Evolutionary conservation across 2,329 filamentous ascomycete species (phyloP), one percentile per base, ranked within the genome.

Genomic region (Paracoccidioides brasiliensis): DNA sequence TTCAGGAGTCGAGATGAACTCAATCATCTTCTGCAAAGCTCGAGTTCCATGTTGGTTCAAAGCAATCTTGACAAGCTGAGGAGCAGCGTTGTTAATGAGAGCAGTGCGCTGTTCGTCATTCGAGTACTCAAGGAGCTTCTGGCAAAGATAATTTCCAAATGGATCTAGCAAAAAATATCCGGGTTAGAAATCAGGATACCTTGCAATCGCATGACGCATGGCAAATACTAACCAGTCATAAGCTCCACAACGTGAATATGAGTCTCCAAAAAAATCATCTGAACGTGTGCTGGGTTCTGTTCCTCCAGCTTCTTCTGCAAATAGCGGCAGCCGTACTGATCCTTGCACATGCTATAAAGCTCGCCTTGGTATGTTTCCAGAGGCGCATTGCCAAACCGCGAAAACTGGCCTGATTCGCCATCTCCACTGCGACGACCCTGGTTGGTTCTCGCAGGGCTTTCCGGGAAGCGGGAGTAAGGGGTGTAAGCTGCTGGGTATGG

Each of bases 1-100:
- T 66, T 86, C 83, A 3, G 83, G 79, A 32, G 88, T 94, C 53
- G 85, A 87, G 66, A 98, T 88, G 69, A 88, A 94, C 73, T 98
- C 93, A 62, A 98, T 98, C 93, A 98, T 98, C 80, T 97, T 98
- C 76, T 98, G 93, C 57, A 98, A 76, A 60, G 93, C 93, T 54
- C 93, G 84, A 57, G 93, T 98, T 63, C 93, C 93, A 69, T 98
- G 93, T 74, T 96, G 91, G 73, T 98, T 97, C 58, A 97, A 77
- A 32, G 93, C 93, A 66, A 98, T 96, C 64, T 85, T 85, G 30
- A 95, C 89, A 78, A 98, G 88, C 60, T 91, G 84, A 54, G 84
- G 80, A 15, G 89, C 83, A 43, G 93, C 90, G 64, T 95, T 95
- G 71, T 90, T 84, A 64, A 98, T 94, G 59, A 98, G 81, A 45